Conservation (phyloP, 345 rosid genomes). For the Acer saccharum region DNA sequence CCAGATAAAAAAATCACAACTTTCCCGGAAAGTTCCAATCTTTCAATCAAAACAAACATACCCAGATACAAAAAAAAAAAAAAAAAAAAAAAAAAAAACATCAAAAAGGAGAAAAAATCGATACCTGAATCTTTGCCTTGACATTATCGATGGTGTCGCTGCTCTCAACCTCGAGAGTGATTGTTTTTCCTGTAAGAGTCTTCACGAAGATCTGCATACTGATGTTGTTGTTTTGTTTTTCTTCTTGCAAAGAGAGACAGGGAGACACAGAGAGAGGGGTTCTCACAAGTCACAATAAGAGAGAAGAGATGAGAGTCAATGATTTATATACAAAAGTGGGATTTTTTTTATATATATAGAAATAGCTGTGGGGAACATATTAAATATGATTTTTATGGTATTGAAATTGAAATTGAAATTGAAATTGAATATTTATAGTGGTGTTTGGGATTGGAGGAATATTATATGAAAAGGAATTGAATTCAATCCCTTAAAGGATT, state of each 20-base stretch:
- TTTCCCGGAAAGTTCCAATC: not conserved
- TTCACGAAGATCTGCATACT: slow-evolving; percentile 62
- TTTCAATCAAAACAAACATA: not conserved
- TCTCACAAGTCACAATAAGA: not conserved
- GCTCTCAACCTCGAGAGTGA: slow-evolving; percentile 59
- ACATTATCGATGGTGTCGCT: slow-evolving; percentile 63
- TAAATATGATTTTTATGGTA: too few relatives aligned
- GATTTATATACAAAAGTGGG: too few relatives aligned
- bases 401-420: too few relatives aligned
- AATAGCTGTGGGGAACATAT: too few relatives aligned
- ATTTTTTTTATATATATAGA: too few relatives aligned
- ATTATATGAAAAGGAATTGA: too few relatives aligned
- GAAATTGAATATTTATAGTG: too few relatives aligned
- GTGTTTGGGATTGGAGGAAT: too few relatives aligned
- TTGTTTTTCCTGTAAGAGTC: slow-evolving; percentile 57
- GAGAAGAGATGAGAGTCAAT: not conserved
- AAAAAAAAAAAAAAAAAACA: not conserved
- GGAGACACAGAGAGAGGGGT: not conserved
- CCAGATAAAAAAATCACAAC: not conserved
- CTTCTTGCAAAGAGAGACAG: not conserved
- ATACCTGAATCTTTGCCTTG: slow-evolving; percentile 57
- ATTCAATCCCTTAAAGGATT: too few relatives aligned
- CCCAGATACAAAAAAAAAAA: not conserved
- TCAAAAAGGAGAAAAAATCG: not conserved
- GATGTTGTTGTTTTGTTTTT: not conserved